Percentiles rank a stretch among this genome's conserved stretches.
Evolutionary conservation across 75 land plant genomes (phyloP).

Genomic region (Cupressus sempervirens): DNA sequence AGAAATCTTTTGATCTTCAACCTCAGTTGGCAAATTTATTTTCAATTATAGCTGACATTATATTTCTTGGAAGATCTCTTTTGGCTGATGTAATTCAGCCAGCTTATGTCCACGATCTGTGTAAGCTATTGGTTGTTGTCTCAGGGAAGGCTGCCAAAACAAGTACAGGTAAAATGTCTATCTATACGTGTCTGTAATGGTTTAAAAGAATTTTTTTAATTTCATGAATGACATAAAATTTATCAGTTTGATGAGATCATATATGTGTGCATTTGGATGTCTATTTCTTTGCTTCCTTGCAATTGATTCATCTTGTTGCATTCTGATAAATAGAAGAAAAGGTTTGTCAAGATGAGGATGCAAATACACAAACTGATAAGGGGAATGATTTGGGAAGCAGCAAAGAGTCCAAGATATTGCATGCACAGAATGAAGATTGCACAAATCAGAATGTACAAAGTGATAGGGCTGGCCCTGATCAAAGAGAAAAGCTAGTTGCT

Average conservation of each 20-base stretch:
- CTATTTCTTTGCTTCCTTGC: background rate
- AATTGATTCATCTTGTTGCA: background rate
- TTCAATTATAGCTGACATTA: background rate
- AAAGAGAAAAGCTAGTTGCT: constrained; percentile 3
- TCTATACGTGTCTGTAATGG: background rate
- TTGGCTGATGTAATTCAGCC: constrained; percentile 76
- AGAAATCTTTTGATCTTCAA: background rate
- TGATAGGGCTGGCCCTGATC: constrained; percentile 9
- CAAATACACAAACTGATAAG: background rate
- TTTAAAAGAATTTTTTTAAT: background rate
- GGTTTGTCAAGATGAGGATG: constrained; percentile 4
- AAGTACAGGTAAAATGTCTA: constrained; percentile 39
- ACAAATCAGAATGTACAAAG: constrained; percentile 4
- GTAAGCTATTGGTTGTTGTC: constrained; percentile 68
- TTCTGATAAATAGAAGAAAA: constrained; percentile 1
- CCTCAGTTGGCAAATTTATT: background rate
- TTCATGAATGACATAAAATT: background rate
- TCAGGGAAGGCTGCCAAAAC: constrained; percentile 75
- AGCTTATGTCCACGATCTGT: constrained; percentile 73
- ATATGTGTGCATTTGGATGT: background rate
- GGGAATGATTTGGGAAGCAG: constrained; percentile 4
- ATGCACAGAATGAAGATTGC: constrained; percentile 1
- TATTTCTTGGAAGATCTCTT: constrained; percentile 52
- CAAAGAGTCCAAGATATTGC: background rate
- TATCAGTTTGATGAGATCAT: background rate